These are phyloP conservation scores for Aspergillus sp. DNA, from an alignment of 2,329 filamentous ascomycete genomes.

Conservation along the genomic window DNA sequence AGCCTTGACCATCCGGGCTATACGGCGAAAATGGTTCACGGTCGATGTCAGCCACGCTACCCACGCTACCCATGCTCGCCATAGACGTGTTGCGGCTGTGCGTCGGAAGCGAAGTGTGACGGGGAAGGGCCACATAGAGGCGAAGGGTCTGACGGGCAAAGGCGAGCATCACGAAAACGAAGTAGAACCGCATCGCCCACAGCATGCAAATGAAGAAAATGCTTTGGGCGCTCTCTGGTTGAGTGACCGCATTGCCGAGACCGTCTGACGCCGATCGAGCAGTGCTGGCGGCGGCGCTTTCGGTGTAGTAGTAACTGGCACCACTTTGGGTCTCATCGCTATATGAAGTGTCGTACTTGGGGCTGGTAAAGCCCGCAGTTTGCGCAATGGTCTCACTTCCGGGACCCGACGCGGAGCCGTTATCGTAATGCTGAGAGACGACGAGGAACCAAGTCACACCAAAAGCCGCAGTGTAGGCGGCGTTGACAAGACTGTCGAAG, in stretches of 20 bases:
- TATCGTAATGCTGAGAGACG: conserved; percentile 52
- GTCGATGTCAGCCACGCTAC: conserved; percentile 39
- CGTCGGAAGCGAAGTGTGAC: conserved; percentile 33
- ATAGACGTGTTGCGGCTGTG: conserved; percentile 40
- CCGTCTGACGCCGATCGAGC: conserved; percentile 41
- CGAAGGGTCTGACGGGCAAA: conserved; percentile 72
- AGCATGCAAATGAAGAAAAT: conserved; percentile 68
- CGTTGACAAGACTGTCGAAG: conserved; percentile 74
- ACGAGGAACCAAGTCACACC: conserved; percentile 79
- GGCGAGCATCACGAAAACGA: conserved; percentile 73
- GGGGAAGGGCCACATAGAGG: conserved; percentile 44
- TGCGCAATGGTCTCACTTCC: conserved; percentile 54
- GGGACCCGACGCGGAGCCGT: conserved; percentile 37
- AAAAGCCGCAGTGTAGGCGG: conserved; percentile 73
- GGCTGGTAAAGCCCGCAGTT: conserved; percentile 59
- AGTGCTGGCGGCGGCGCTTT: conserved; percentile 28
- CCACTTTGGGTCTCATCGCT: conserved; percentile 38
- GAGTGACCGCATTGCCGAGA: conserved; percentile 58
- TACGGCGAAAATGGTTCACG: conserved; percentile 64
- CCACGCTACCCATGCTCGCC: conserved; percentile 45
- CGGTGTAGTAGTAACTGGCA: conserved; percentile 23
- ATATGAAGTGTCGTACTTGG: conserved; percentile 55
- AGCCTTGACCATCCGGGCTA: conserved; percentile 69
- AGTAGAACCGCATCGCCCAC: conserved; percentile 73
- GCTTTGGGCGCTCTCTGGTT: conserved; percentile 64